Evolutionary conservation across 257 asterid species (phyloP), one percentile per base, ranked within the genome.

Genomic region (Thymus quinquecostatus): DNA sequence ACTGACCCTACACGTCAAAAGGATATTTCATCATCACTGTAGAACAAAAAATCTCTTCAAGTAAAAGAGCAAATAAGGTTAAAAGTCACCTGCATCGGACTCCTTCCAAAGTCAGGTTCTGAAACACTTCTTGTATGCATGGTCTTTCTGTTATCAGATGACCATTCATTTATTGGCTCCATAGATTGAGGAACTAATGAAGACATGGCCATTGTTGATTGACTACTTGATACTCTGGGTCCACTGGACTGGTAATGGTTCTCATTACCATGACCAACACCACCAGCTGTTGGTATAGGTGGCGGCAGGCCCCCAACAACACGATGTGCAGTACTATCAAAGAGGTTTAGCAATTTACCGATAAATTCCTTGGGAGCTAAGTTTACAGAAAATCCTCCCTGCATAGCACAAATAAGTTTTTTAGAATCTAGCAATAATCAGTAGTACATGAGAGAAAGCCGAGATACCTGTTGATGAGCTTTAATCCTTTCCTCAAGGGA

Each of bases 51-150:
- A 60, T 13, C 28, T 27, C 11, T 64, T 64, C 30, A 69, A 38
- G 51, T 36, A 63, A 56, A 70, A 34, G 43, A 56, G 55, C 58
- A 51, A 44, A 10, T 38, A 64, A 29, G 27, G 54, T 61, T 45
- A 38, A 69, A 71, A 77, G 78, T 70, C 78, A 95, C 99, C 99
- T 95, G 96, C 84, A 80, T 83, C 49, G 96, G 97, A 81, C 85
- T 91, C 84, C 96, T 88, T 57, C 99, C 98, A 51, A 95, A 85
- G 85, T 95, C 95, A 13, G 99, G 99, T 83, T 95, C 99, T 33
- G 99, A 95, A 75, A 86, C 89, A 85, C 99, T 95, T 83, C 99
- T 79, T 49, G 84, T 82, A 68, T 95, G 98, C 88, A 79, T 86
- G 0, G 79, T 43, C 87, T 41, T 90, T 81, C 81, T 77, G 78